Evolutionary conservation across 306 rosid species (phyloP), one percentile per base, ranked within the genome.

Genomic region (Lablab purpureus): DNA sequence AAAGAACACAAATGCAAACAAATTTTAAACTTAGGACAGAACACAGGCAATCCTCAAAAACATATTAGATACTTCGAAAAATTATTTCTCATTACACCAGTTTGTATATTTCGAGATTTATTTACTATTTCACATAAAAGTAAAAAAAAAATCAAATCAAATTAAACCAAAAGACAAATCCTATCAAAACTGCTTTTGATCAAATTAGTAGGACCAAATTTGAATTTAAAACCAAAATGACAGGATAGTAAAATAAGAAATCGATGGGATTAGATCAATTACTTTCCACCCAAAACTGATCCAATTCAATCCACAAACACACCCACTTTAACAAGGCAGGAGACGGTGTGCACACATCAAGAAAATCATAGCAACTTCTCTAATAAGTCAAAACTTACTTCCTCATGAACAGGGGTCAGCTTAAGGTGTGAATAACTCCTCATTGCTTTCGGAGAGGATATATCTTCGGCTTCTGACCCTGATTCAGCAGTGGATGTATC

Each of bases 401-500:
- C 99, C 90, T 95, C 99, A 3, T 96, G 98, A 84, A 95, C 99
- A 81, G 99, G 99, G 76, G 99, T 95, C 93, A 95, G 81, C 69
- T 90, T 93, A 74, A 95, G 96, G 81, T 95, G 91, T 40, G 99
- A 87, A 81, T 87, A 93, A 80, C 66, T 89, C 88, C 89, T 92
- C 77, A 80, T 78, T 32, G 93, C 94, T 88, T 95, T 95, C n/a
- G 98, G 99, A 75, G 98, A 93, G 47, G 89, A 90, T 71, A 95
- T 84, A 50, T 95, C 99, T 81, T 95, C 98, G 15, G 99, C 98
- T 84, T 95, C 99, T 54, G 98, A 95, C 72, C 99, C 98, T 22
- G 99, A 95, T 87, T 95, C 99, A 71, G 97, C 97, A 23, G 99
- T 95, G 63, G 99, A 95, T 83, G 99, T 93, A 83, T 95, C 99